Conservation (phyloP, 768 basidiomycete species). For the Phlegmacium glaucopus region DNA sequence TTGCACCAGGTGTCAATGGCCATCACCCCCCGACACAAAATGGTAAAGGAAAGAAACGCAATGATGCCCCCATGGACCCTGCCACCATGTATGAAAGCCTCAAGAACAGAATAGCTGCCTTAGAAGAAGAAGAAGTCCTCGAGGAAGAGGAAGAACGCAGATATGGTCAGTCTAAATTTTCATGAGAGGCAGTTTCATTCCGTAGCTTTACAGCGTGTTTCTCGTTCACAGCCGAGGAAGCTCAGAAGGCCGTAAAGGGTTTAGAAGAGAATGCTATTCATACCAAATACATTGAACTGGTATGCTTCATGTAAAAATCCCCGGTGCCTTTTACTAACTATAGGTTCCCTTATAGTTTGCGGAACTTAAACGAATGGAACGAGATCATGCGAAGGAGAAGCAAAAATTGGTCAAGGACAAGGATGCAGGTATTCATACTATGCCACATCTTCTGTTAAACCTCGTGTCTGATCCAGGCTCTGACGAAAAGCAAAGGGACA, state of each 20-base stretch:
- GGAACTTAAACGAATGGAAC: constrained; percentile 81
- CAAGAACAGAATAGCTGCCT: constrained; percentile 83
- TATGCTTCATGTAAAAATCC: constrained; percentile 32
- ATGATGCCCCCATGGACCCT: constrained; percentile 71
- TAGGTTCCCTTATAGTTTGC: constrained; percentile 65
- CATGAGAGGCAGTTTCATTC: constrained; percentile 9
- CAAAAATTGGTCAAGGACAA: constrained; percentile 90
- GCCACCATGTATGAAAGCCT: constrained; percentile 85
- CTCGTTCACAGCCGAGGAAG: constrained; percentile 69
- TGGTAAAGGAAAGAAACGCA: constrained; percentile 70
- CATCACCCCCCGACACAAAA: constrained; percentile 31
- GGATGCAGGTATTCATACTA: constrained; percentile 61
- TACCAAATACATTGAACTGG: constrained; percentile 85
- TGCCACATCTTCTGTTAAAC: background rate
- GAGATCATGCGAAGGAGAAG: constrained; percentile 89
- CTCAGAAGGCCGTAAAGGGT: constrained; percentile 80
- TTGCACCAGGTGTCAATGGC: constrained; percentile 39
- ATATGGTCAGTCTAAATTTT: constrained; percentile 52
- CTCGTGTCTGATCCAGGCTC: constrained; percentile 2
- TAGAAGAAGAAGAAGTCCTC: constrained; percentile 84
- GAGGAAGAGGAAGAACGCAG: constrained; percentile 84
- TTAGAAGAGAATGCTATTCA: constrained; percentile 82
- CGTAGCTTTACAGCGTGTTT: constrained; percentile 11
- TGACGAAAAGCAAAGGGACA: constrained; percentile 68
- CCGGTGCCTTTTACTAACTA: constrained; percentile 9